Percentiles rank a stretch among this genome's conserved stretches.
These are phyloP conservation scores for Lathyrus tuberosus DNA, from an alignment of 306 rosid genomes.

Conservation along the genomic window DNA sequence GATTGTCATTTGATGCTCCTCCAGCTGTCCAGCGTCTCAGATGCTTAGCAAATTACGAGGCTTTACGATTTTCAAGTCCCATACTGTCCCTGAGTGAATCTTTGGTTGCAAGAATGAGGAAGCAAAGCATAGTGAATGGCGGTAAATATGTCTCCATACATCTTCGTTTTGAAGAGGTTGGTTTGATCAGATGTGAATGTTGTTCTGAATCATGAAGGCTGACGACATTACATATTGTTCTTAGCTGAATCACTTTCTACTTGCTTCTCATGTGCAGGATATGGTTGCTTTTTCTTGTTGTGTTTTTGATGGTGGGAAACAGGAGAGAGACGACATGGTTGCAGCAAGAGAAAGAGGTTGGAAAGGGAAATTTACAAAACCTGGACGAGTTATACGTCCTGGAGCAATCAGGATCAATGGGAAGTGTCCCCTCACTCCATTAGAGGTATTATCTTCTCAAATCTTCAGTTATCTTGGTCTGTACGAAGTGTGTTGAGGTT, in stretches of 20 bases:
- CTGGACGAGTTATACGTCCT: constrained; percentile 94
- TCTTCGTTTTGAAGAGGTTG: constrained; percentile 99
- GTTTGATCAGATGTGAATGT: constrained; percentile 37
- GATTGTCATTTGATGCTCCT: constrained; percentile 94
- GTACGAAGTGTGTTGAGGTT: background rate
- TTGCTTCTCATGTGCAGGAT: constrained; percentile 60
- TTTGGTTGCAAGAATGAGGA: constrained; percentile 80
- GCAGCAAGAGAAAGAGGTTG: constrained; percentile 99
- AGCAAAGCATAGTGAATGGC: constrained; percentile 70
- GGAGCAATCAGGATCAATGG: constrained; percentile 94
- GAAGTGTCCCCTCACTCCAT: constrained; percentile 96
- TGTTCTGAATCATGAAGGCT: constrained; percentile 2
- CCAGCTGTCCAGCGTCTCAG: constrained; percentile 87
- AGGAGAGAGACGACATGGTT: constrained; percentile 80
- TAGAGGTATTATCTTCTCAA: constrained; percentile 66
- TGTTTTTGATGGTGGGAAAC: constrained; percentile 83
- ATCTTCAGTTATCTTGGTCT: constrained; percentile 2
- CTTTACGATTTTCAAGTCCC: constrained; percentile 77
- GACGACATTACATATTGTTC: constrained; percentile 31
- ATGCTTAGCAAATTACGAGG: constrained; percentile 93
- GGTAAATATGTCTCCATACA: constrained; percentile 93
- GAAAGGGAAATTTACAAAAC: constrained; percentile 96
- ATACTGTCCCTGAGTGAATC: constrained; percentile 70
- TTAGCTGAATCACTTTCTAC: constrained; percentile 33
- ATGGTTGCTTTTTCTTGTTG: constrained; percentile 99